Evolutionary conservation across 1,284 basidiomycete genomes (phyloP).

Genomic region (Ganoderma meredithae): DNA sequence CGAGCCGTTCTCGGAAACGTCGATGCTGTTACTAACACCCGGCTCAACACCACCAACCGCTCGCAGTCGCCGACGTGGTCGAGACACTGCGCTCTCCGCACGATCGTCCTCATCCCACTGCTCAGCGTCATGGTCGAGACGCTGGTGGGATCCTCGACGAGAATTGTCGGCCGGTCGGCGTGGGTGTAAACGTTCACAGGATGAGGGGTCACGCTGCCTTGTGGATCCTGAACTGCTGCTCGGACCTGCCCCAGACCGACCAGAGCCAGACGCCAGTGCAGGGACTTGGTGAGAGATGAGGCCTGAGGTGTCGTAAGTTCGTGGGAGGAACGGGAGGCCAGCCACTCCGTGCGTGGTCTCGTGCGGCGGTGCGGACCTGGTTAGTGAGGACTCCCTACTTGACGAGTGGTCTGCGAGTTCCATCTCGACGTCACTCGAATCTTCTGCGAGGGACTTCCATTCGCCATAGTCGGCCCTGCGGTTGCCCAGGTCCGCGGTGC

Average conservation of each 20-base stretch:
- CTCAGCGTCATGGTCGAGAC: background rate
- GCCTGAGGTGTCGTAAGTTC: slow-evolving; percentile 24
- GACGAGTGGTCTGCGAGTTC: slow-evolving; percentile 17
- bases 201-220: slow-evolving; percentile 8
- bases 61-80: slow-evolving; percentile 8
- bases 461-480: slow-evolving; percentile 27
- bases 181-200: slow-evolving; percentile 7
- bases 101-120: background rate
- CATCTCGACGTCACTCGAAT: slow-evolving; percentile 31
- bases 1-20: slow-evolving; percentile 14
- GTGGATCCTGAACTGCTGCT: slow-evolving; percentile 6
- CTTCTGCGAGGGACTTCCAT: slow-evolving; percentile 27
- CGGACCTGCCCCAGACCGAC: slow-evolving; percentile 18
- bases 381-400: slow-evolving; percentile 29
- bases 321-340: slow-evolving; percentile 23
- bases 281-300: slow-evolving; percentile 13
- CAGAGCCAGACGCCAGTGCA: slow-evolving; percentile 7
- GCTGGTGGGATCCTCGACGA: slow-evolving; percentile 7
- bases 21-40: slow-evolving; percentile 4
- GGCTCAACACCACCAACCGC: background rate
- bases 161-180: background rate
- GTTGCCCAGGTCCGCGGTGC: slow-evolving; percentile 8
- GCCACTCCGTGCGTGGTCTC: slow-evolving; percentile 1
- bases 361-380: slow-evolving; percentile 20
- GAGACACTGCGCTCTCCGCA: slow-evolving; percentile 11